phyloP scores from a whole-genome alignment of 345 rosid genomes.

The Acer negundo region DNA sequence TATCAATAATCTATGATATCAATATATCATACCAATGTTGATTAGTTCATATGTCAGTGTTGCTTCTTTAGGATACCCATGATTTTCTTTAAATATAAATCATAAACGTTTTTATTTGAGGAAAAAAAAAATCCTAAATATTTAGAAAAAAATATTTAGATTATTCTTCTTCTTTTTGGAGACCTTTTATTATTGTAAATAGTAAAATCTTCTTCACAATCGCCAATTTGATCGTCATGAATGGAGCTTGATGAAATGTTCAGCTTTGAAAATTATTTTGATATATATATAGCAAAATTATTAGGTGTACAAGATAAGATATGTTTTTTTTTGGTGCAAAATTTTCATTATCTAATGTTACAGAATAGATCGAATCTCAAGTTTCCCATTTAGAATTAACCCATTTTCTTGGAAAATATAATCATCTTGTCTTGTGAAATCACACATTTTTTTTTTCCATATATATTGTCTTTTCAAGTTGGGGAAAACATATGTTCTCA shows the following conservation, averaged over 20 bases:
- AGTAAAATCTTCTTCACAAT: neutral
- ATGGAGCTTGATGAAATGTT: too few species aligned
- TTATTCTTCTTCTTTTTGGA: neutral
- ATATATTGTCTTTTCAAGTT: neutral
- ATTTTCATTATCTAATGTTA: too few species aligned
- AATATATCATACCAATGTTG: neutral
- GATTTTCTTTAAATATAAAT: neutral
- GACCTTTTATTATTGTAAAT: neutral
- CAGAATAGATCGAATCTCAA: too few species aligned
- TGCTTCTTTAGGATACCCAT: constrained; percentile 7
- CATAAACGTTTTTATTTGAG: too few species aligned
- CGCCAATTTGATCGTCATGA: too few species aligned
- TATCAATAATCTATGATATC: neutral
- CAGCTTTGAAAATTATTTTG: too few species aligned
- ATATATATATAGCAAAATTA: too few species aligned
- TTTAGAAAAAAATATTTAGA: neutral
- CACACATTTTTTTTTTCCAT: neutral
- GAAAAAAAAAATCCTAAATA: neutral
- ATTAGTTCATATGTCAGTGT: constrained; percentile 16
- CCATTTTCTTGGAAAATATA: neutral
- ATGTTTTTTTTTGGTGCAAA: too few species aligned
- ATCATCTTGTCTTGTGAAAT: neutral
- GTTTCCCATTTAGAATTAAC: too few species aligned
- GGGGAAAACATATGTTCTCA: neutral
- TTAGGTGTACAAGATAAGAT: too few species aligned